These are phyloP conservation scores for Cutaneotrichosporon sp. DNA, from an alignment of 1,284 basidiomycete species.

Conservation along the genomic window DNA sequence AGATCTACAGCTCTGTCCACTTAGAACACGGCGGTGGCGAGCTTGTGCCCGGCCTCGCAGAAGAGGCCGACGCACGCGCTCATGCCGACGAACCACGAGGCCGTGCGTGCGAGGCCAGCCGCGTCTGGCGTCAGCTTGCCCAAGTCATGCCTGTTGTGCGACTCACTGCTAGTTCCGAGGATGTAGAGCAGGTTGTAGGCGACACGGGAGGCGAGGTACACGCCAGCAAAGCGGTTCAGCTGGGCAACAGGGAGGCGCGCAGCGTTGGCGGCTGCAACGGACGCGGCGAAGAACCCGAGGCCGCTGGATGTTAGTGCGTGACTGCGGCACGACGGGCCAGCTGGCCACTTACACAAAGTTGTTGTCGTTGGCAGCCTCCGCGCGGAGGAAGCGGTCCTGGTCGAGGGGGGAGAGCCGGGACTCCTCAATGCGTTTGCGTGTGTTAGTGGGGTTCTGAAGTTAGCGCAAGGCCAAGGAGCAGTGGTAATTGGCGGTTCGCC, in stretches of 20 bases:
- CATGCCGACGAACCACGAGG: slow-evolving; percentile 19
- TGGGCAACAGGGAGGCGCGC: slow-evolving; percentile 26
- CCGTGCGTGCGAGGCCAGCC: slow-evolving; percentile 20
- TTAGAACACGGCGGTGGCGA: background rate
- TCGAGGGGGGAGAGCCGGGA: slow-evolving; percentile 78
- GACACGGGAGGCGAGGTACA: slow-evolving; percentile 30
- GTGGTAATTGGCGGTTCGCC: too few relatives aligned
- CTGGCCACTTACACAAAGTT: slow-evolving; percentile 21
- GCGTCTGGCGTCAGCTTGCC: slow-evolving; percentile 17
- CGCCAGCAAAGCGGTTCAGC: slow-evolving; percentile 29
- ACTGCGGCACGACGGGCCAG: too few relatives aligned
- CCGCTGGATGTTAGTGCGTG: slow-evolving; percentile 1
- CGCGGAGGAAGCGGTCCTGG: slow-evolving; percentile 47
- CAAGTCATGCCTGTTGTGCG: too few relatives aligned
- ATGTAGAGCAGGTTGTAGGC: slow-evolving; percentile 32
- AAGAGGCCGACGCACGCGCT: slow-evolving; percentile 20
- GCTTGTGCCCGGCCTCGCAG: slow-evolving; percentile 22
- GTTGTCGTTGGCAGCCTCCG: slow-evolving; percentile 33
- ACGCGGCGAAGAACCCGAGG: slow-evolving; percentile 25
- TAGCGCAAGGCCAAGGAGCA: background rate
- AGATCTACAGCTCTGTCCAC: too few relatives aligned
- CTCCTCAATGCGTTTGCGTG: slow-evolving; percentile 79
- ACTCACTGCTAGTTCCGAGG: slow-evolving; percentile 29
- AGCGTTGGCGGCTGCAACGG: slow-evolving; percentile 35
- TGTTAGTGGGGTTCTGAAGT: slow-evolving; percentile 57